Conservation (phyloP, 208 protist genomes). For the Wallacemonas rigidus region DNA sequence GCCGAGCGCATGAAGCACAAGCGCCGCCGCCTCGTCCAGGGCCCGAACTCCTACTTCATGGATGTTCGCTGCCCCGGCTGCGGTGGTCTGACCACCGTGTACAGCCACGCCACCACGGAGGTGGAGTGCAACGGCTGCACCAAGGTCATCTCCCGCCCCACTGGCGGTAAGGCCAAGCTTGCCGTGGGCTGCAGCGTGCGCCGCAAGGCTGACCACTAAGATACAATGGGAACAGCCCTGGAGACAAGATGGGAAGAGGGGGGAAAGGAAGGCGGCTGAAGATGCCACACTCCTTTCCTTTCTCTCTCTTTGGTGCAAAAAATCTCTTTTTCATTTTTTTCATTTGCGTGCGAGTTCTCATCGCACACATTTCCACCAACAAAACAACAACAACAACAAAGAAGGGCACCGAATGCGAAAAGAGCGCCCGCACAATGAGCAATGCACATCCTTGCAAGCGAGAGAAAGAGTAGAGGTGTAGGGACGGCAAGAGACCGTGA, state of each 20-base stretch:
- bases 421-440: too few relatives aligned
- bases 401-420: too few relatives aligned
- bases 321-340: constrained; percentile 2
- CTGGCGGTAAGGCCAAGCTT: constrained; percentile 97
- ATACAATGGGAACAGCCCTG: constrained; percentile 9
- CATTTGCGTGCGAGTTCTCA: constrained; percentile 12
- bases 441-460: background rate
- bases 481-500: too few relatives aligned
- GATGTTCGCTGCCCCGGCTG: constrained; percentile 99
- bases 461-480: background rate
- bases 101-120: constrained; percentile 97
- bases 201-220: constrained; percentile 94
- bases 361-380: background rate
- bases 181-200: constrained; percentile 96
- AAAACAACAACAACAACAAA: constrained; percentile 16
- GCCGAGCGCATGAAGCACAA: constrained; percentile 98
- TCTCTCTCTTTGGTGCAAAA: background rate
- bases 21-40: constrained; percentile 98
- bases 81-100: constrained; percentile 95
- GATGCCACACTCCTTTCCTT: background rate
- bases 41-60: constrained; percentile 99
- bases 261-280: background rate
- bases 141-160: constrained; percentile 97
- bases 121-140: constrained; percentile 97
- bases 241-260: background rate